Evolutionary conservation across 495 filamentous ascomycete genomes (phyloP).

Genomic region (Xylaria curta): DNA sequence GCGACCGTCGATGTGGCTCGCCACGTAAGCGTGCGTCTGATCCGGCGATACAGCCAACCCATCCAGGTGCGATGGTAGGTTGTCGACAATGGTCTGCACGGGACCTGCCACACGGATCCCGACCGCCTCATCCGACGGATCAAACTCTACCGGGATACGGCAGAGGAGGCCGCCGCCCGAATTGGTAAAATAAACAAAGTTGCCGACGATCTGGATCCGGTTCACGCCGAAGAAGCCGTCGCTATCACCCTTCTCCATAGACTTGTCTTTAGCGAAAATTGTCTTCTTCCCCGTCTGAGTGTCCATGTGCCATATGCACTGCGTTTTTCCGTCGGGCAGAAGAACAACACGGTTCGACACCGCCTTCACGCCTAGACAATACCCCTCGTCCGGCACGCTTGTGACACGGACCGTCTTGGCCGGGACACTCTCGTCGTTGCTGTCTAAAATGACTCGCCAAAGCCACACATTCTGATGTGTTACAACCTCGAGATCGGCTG

Average conservation of each 20-base stretch:
- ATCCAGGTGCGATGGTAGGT: conserved; percentile 36
- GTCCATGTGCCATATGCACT: conserved; percentile 39
- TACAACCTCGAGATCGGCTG: conserved; percentile 33
- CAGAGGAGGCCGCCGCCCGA: conserved; percentile 36
- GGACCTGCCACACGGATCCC: conserved; percentile 34
- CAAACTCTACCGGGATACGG: conserved; percentile 37
- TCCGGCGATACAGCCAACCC: conserved; percentile 36
- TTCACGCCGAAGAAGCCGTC: conserved; percentile 40
- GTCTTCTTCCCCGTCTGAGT: conserved; percentile 32
- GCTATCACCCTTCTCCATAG: conserved; percentile 30
- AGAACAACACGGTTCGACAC: conserved; percentile 34
- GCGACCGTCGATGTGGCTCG: conserved; percentile 38
- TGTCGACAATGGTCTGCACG: conserved; percentile 31
- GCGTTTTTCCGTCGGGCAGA: conserved; percentile 33
- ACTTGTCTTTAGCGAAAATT: conserved; percentile 30
- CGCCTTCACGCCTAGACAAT: conserved; percentile 33
- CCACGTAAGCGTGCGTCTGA: conserved; percentile 36
- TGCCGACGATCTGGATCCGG: conserved; percentile 32
- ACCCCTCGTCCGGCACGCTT: conserved; percentile 29
- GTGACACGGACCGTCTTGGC: conserved; percentile 32
- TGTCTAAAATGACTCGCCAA: conserved; percentile 38
- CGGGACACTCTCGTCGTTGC: conserved; percentile 31
- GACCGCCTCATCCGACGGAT: conserved; percentile 28
- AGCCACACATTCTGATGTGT: conserved; percentile 32
- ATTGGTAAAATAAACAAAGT: conserved; percentile 40